A percentile compares a stretch with the other conserved stretches of the same genome.
Conservation (phyloP, 169 alveolate genomes). For the Theileria annulata region DNA sequence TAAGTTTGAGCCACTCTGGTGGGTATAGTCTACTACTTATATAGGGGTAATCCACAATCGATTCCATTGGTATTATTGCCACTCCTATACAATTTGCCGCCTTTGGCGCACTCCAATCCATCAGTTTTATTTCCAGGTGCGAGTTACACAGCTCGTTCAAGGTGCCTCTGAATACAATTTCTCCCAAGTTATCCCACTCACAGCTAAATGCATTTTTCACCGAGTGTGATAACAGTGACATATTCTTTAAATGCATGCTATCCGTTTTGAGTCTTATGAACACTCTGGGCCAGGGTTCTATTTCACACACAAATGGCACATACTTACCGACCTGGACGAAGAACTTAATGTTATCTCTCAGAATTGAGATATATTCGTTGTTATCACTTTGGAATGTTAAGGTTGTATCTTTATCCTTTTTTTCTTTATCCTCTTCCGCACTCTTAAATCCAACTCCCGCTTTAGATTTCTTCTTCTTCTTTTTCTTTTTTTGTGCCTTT, state of each 20-base stretch:
- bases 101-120: slow-evolving; percentile 74
- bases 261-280: slow-evolving; percentile 34
- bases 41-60: slow-evolving; percentile 74
- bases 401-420: slow-evolving; percentile 13
- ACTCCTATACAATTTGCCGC: slow-evolving; percentile 62
- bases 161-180: slow-evolving; percentile 79
- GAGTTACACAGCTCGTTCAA: slow-evolving; percentile 76
- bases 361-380: slow-evolving; percentile 39
- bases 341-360: slow-evolving; percentile 30
- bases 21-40: slow-evolving; percentile 50
- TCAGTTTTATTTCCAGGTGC: slow-evolving; percentile 71
- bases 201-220: slow-evolving; percentile 50
- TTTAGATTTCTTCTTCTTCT: slow-evolving; percentile 22
- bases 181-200: slow-evolving; percentile 82
- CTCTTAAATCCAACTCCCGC: neutral
- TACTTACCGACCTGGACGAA: slow-evolving; percentile 37
- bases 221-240: slow-evolving; percentile 34
- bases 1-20: slow-evolving; percentile 69
- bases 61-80: slow-evolving; percentile 65
- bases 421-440: neutral
- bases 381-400: slow-evolving; percentile 29
- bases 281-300: slow-evolving; percentile 43
- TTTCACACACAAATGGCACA: neutral
- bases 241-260: slow-evolving; percentile 18
- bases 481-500: slow-evolving; percentile 18